Percentiles rank a stretch among this genome's conserved stretches.
phyloP scores from a whole-genome alignment of 2,329 filamentous ascomycete genomes.

The Calonectria hawksworthii region DNA sequence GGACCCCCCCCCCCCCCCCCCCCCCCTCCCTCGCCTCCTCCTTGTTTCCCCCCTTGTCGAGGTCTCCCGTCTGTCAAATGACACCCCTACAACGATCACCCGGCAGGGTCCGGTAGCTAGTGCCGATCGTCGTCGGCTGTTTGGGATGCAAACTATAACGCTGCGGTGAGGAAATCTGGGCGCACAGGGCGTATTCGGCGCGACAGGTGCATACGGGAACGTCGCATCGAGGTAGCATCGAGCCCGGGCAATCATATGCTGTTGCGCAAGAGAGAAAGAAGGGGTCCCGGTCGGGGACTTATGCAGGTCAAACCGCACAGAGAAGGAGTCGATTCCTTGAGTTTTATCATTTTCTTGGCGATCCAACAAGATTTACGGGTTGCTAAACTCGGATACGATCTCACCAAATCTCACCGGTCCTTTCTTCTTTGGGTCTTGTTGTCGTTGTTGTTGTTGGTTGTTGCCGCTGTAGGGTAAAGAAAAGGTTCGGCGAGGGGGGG shows the following conservation, averaged over 20 bases:
- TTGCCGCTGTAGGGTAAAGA: neutral
- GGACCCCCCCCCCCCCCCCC: too few species aligned
- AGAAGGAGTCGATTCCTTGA: neutral
- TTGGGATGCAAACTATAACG: conserved; percentile 11
- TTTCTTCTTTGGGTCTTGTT: too few species aligned
- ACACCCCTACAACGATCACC: conserved; percentile 13
- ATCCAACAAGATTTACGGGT: conserved; percentile 1
- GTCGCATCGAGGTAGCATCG: neutral
- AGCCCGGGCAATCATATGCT: neutral
- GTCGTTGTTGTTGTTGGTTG: neutral
- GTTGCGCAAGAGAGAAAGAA: neutral
- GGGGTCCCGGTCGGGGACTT: neutral
- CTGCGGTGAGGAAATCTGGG: neutral
- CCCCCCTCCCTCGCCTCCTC: neutral
- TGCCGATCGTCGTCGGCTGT: conserved; percentile 8
- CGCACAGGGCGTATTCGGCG: neutral
- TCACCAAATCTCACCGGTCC: neutral
- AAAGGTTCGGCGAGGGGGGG: too few species aligned
- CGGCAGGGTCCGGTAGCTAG: conserved; percentile 13
- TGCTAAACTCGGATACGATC: conserved; percentile 7
- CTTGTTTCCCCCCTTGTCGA: neutral
- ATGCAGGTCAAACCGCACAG: neutral
- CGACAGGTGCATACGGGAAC: neutral
- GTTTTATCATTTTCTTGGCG: conserved; percentile 5
- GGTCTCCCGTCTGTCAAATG: conserved; percentile 6